Base-by-base conservation (phyloP, 2,329 filamentous ascomycete species). In the Elsinoe perseae region DNA sequence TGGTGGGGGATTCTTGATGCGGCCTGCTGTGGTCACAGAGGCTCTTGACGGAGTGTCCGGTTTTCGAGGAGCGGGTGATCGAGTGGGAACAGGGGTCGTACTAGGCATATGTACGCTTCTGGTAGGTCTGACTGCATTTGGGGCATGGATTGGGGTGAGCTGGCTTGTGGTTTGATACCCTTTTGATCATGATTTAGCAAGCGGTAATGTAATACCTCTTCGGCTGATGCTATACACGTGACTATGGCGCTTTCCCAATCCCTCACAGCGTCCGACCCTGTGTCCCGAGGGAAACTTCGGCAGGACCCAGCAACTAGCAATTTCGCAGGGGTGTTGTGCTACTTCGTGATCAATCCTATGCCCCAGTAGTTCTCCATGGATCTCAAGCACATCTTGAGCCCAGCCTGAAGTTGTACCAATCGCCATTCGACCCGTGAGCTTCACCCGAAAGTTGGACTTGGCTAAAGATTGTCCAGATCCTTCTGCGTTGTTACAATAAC, bases 71-170 rank as follows among this genome's bases (percentile, higher is more conserved):
- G 66, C 67, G 9, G 69, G 68, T 4, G 68, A 69, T 54, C 65
- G 69, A 40, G 69, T 71, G 1, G 65, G 59, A 2, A 61, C 65
- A 5, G 71, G 66, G 0, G 58, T 69, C 0, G 54, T 69, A 34
- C 61, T 72, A 43, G 70, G 69, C 0, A 61, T 70, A 20, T 64
- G 65, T n/a, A 61, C 68, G 16, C 57, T 72, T 32, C 27, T 72
- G 54, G 28, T 71, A 2, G 70, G 70, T 0, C 59, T 70, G 59
- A 66, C 63, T 16, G 60, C 61, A 2, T 59, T 72, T 9, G 61
- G 52, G 3, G 69, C 64, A 2, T 73, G 70, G 70, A 52, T 72
- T 28, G 67, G 67, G 1, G 58, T 69, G 8, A 71, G 69, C 56
- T 72, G 68, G 69, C 57, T 71, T 42, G 63, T 70, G 14, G 61